Evolutionary conservation across 768 basidiomycete genomes (phyloP).

Genomic region (Tricholoma sp.): DNA sequence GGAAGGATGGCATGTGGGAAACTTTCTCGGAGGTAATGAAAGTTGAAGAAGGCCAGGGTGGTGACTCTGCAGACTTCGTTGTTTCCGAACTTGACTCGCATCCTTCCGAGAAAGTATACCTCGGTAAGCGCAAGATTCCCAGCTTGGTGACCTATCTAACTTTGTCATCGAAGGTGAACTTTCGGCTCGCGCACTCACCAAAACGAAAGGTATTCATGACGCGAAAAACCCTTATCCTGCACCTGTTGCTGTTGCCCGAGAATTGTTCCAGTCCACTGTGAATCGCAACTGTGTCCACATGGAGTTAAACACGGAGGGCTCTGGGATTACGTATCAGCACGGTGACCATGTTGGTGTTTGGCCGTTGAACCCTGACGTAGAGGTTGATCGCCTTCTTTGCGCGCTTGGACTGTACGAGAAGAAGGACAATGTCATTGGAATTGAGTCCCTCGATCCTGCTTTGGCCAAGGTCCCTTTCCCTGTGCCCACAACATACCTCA

Average conservation of each 20-base stretch:
- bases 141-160: slow-evolving; percentile 9
- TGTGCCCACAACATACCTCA: slow-evolving; percentile 89
- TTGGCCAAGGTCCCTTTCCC: slow-evolving; percentile 99
- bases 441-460: slow-evolving; percentile 96
- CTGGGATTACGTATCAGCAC: slow-evolving; percentile 97
- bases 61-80: slow-evolving; percentile 89
- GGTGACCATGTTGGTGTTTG: slow-evolving; percentile 98
- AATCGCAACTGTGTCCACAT: slow-evolving; percentile 93
- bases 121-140: slow-evolving; percentile 47
- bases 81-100: slow-evolving; percentile 78
- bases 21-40: slow-evolving; percentile 75
- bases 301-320: slow-evolving; percentile 90
- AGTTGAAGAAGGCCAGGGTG: slow-evolving; percentile 95
- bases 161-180: slow-evolving; percentile 64
- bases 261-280: slow-evolving; percentile 71
- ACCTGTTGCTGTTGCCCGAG: slow-evolving; percentile 68
- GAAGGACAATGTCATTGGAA: slow-evolving; percentile 78
- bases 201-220: slow-evolving; percentile 94
- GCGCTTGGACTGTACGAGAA: slow-evolving; percentile 81
- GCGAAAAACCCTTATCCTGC: slow-evolving; percentile 96
- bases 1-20: slow-evolving; percentile 98
- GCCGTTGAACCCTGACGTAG: slow-evolving; percentile 91
- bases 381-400: slow-evolving; percentile 85
- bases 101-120: slow-evolving; percentile 86
- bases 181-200: slow-evolving; percentile 88